Percentiles rank a stretch among this genome's conserved stretches.
Evolutionary conservation across 495 filamentous ascomycete genomes (phyloP).

Genomic region (Xylaria flabelliformis): DNA sequence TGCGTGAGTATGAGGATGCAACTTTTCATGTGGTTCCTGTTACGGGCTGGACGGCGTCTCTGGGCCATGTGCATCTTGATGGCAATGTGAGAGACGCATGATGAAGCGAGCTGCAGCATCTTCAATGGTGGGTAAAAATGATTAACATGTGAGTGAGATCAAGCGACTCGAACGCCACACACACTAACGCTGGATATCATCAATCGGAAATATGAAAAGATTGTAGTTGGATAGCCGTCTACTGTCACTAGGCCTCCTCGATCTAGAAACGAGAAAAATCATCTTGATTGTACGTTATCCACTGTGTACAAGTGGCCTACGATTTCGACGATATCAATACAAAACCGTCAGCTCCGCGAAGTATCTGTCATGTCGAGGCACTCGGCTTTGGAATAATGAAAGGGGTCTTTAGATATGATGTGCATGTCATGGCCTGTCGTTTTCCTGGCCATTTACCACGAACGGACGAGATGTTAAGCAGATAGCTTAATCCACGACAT

Average conservation of each 20-base stretch:
- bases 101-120: not conserved
- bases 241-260: conserved; percentile 59
- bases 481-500: conserved; percentile 63
- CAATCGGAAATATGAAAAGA: conserved; percentile 48
- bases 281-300: conserved; percentile 60
- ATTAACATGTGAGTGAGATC: conserved; percentile 58
- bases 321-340: conserved; percentile 57
- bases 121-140: conserved; percentile 53
- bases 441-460: conserved; percentile 53
- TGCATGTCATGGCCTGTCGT: conserved; percentile 54
- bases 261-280: conserved; percentile 63
- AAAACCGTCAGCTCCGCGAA: conserved; percentile 39
- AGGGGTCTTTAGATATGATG: conserved; percentile 48
- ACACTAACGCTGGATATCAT: conserved; percentile 47
- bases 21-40: not conserved
- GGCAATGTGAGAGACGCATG: not conserved
- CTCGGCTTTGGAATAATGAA: conserved; percentile 46
- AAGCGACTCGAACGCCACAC: not conserved
- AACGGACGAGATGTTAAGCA: conserved; percentile 51
- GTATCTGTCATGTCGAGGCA: conserved; percentile 56
- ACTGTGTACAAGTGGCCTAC: conserved; percentile 59
- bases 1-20: not conserved
- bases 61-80: not conserved
- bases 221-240: conserved; percentile 46
- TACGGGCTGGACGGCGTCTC: not conserved